Conservation (phyloP, 2,329 filamentous ascomycete species). For the Penicillium olsonii region DNA sequence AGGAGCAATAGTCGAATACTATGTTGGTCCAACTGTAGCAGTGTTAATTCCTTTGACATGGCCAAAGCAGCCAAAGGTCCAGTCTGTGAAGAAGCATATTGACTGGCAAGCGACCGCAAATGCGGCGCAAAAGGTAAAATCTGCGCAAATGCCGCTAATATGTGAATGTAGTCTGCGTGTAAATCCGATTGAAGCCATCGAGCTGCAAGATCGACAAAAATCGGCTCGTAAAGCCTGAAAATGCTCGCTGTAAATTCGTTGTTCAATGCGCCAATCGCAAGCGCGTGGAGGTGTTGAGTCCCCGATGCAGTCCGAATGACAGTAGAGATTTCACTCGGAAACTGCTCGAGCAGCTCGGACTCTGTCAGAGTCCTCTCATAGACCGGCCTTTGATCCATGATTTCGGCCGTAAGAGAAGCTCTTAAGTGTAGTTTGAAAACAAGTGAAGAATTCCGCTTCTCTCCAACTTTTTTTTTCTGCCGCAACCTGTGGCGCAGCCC, state of each 20-base stretch:
- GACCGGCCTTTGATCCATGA: conserved; percentile 42
- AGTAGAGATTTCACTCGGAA: conserved; percentile 70
- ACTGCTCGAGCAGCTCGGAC: conserved; percentile 52
- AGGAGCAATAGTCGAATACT: conserved; percentile 58
- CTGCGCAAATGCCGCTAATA: conserved; percentile 74
- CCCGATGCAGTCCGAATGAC: conserved; percentile 65
- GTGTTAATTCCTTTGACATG: conserved; percentile 30
- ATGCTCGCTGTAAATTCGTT: conserved; percentile 70
- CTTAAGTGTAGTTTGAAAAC: conserved; percentile 30
- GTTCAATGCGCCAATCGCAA: conserved; percentile 69
- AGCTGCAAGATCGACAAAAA: conserved; percentile 81
- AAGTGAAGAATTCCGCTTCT: conserved; percentile 19
- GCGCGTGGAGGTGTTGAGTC: conserved; percentile 68
- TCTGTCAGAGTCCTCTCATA: conserved; percentile 58
- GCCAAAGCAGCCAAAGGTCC: conserved; percentile 36
- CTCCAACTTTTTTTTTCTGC: conserved; percentile 40
- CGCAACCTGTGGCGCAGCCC: conserved; percentile 28
- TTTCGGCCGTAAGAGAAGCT: conserved; percentile 38
- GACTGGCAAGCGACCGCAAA: conserved; percentile 71
- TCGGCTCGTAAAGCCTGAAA: conserved; percentile 71
- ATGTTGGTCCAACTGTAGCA: conserved; percentile 38
- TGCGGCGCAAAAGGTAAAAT: conserved; percentile 81
- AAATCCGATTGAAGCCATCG: conserved; percentile 63
- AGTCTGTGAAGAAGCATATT: conserved; percentile 39
- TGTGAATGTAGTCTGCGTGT: conserved; percentile 35